phyloP scores from a whole-genome alignment of 495 filamentous ascomycete species.

The Cercophora sp. region DNA sequence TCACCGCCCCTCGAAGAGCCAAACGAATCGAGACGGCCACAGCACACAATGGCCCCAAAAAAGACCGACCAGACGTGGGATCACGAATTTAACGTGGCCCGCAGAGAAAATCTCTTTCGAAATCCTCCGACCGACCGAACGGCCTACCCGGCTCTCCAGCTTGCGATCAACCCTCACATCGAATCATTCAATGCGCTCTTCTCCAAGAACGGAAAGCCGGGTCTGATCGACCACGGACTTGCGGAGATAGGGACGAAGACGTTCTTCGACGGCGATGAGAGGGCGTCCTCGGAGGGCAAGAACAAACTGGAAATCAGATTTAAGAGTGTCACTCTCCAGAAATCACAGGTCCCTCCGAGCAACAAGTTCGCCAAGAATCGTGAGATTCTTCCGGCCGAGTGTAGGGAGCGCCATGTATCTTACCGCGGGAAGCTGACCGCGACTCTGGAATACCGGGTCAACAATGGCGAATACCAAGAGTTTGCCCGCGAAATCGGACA shows the following conservation, averaged over 20 bases:
- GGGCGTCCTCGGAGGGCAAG: conserved; percentile 49
- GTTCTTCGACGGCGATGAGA: conserved; percentile 72
- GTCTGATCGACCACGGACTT: conserved; percentile 70
- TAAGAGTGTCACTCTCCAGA: conserved; percentile 73
- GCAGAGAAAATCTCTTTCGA: conserved; percentile 80
- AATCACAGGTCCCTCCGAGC: conserved; percentile 63
- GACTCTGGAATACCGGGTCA: conserved; percentile 75
- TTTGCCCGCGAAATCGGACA: conserved; percentile 78
- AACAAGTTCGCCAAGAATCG: conserved; percentile 80
- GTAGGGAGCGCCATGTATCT: conserved; percentile 86
- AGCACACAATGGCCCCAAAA: conserved; percentile 56
- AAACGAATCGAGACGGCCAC: too few species aligned
- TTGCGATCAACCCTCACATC: conserved; percentile 81
- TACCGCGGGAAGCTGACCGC: conserved; percentile 85
- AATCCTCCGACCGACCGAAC: conserved; percentile 82
- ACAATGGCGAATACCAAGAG: conserved; percentile 77
- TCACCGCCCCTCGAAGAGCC: too few species aligned
- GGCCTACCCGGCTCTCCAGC: conserved; percentile 81
- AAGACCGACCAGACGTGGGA: conserved; percentile 67
- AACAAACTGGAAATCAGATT: conserved; percentile 72
- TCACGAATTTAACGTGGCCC: conserved; percentile 72
- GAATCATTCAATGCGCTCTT: conserved; percentile 96
- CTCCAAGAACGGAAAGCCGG: conserved; percentile 53
- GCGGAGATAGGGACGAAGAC: conserved; percentile 86
- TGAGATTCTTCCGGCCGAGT: conserved; percentile 88